A percentile compares a stretch with the other conserved stretches of the same genome.
These are phyloP conservation scores for Pythium graminicola DNA, from an alignment of 352 stramenopile genomes.

Conservation along the genomic window DNA sequence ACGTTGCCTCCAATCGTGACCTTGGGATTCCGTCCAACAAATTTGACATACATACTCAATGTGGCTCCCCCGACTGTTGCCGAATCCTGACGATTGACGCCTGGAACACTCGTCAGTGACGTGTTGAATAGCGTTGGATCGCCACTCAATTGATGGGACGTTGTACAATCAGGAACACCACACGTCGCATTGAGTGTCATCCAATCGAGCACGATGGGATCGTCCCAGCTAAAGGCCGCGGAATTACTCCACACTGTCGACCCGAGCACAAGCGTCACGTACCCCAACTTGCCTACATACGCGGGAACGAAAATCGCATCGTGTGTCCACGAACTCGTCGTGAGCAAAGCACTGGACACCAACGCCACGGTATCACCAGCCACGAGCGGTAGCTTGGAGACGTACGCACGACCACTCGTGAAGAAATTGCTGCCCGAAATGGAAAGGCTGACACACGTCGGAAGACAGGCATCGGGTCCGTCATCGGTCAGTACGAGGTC, in stretches of 20 bases:
- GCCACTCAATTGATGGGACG: constrained; percentile 39
- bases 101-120: constrained; percentile 20
- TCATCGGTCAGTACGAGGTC: constrained; percentile 55
- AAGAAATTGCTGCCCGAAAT: constrained; percentile 53
- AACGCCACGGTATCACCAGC: constrained; percentile 3
- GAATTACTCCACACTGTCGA: constrained; percentile 45
- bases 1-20: constrained; percentile 26
- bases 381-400: constrained; percentile 37
- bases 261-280: constrained; percentile 45
- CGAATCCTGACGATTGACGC: constrained; percentile 32
- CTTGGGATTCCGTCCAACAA: constrained; percentile 35
- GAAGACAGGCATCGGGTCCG: constrained; percentile 37
- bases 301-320: constrained; percentile 33
- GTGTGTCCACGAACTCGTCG: constrained; percentile 35
- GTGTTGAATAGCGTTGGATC: constrained; percentile 33
- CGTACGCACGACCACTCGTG: constrained; percentile 28
- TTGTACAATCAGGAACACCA: constrained; percentile 36
- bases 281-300: constrained; percentile 39
- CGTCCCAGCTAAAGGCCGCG: constrained; percentile 49
- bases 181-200: constrained; percentile 40
- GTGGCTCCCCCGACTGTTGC: constrained; percentile 38
- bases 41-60: constrained; percentile 48
- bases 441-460: constrained; percentile 42
- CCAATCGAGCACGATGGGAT: constrained; percentile 51
- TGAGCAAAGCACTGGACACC: neutral